Conservation (phyloP, 768 basidiomycete species). For the Termitomyces sp. region DNA sequence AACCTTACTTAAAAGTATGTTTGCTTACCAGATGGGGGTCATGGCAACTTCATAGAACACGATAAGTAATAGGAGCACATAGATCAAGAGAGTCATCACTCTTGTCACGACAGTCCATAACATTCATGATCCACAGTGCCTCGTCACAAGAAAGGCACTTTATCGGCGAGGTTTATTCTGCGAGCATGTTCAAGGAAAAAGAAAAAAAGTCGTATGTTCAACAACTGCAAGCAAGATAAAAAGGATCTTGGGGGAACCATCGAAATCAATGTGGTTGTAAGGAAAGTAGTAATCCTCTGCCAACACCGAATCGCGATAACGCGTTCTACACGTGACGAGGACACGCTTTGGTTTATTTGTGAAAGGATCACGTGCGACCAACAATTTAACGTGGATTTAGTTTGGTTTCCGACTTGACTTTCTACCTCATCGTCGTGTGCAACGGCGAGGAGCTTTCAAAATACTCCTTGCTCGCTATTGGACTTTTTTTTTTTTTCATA, state of each 20-base stretch:
- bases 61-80: not conserved
- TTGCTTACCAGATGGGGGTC: not conserved
- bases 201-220: not conserved
- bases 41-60: not conserved
- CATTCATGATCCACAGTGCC: not conserved
- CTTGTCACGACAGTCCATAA: not conserved
- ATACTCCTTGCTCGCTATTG: conserved; percentile 8
- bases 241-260: not conserved
- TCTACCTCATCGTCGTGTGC: conserved; percentile 17
- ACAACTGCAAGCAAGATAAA: not conserved
- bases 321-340: conserved; percentile 13
- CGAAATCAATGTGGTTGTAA: not conserved
- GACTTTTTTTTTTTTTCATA: not conserved
- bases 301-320: not conserved
- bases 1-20: not conserved
- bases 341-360: conserved; percentile 14
- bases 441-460: conserved; percentile 10
- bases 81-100: no score
- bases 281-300: no score
- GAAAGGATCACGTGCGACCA: conserved; percentile 10
- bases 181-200: not conserved
- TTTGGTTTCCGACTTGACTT: conserved; percentile 17
- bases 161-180: not conserved
- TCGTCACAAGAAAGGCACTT: not conserved
- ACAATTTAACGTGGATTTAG: conserved; percentile 22